Conservation (phyloP, 1,284 basidiomycete species). For the Amylostereum areolatum region DNA sequence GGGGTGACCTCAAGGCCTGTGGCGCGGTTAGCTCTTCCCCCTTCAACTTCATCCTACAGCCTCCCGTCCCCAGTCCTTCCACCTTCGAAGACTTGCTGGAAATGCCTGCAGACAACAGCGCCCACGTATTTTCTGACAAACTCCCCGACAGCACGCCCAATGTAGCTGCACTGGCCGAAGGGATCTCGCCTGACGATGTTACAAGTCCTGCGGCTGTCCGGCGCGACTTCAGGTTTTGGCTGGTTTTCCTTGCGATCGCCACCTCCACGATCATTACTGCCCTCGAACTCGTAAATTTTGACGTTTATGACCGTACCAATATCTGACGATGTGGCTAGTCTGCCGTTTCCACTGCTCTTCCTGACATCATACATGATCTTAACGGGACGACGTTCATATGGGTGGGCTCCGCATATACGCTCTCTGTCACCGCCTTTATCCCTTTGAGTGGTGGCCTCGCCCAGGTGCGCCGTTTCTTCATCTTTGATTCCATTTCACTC, state of each 20-base stretch:
- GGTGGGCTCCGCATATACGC: conserved; percentile 19
- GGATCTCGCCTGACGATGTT: too few relatives aligned
- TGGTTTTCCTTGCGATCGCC: not conserved
- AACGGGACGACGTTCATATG: conserved; percentile 19
- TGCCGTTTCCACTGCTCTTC: conserved; percentile 13
- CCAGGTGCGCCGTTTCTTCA: conserved; percentile 7
- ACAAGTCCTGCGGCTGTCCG: too few relatives aligned
- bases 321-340: not conserved
- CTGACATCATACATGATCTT: conserved; percentile 16
- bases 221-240: not conserved
- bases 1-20: too few relatives aligned
- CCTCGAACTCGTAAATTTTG: not conserved
- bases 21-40: too few relatives aligned
- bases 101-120: too few relatives aligned
- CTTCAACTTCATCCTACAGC: too few relatives aligned
- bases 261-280: not conserved
- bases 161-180: too few relatives aligned
- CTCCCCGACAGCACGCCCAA: too few relatives aligned
- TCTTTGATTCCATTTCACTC: too few relatives aligned
- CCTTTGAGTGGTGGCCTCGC: conserved; percentile 16
- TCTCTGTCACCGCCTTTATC: conserved; percentile 16
- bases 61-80: too few relatives aligned
- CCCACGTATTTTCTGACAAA: too few relatives aligned
- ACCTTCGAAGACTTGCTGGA: too few relatives aligned
- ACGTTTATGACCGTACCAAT: not conserved